Percentiles rank a stretch among this genome's conserved stretches.
Conservation (phyloP, 768 basidiomycete genomes). For the Leccinum subgranulosum region DNA sequence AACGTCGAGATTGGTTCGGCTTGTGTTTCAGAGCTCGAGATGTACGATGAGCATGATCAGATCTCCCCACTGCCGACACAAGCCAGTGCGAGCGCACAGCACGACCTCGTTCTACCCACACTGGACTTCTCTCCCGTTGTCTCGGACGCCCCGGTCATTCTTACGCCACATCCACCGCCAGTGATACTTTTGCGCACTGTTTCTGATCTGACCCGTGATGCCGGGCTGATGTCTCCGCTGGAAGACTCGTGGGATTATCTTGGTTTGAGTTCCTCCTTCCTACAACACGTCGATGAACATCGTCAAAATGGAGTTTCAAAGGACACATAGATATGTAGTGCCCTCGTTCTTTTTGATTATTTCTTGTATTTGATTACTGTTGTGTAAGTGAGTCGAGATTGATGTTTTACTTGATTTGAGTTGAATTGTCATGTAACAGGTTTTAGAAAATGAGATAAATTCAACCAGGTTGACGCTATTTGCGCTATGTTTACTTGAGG, state of each 20-base stretch:
- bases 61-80: slow-evolving; percentile 13
- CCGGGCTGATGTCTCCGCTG: not conserved
- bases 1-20: slow-evolving; percentile 7
- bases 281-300: slow-evolving; percentile 8
- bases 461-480: not conserved
- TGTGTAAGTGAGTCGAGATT: not conserved
- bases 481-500: not conserved
- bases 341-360: not conserved
- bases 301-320: not conserved
- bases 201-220: slow-evolving; percentile 22
- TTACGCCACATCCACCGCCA: slow-evolving; percentile 13
- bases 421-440: not conserved
- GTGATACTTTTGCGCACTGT: slow-evolving; percentile 20
- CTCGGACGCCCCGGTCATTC: slow-evolving; percentile 1
- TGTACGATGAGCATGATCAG: slow-evolving; percentile 3
- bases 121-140: slow-evolving; percentile 66
- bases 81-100: slow-evolving; percentile 48
- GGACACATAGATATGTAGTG: not conserved
- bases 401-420: not conserved
- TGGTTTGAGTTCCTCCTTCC: slow-evolving; percentile 18
- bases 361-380: not conserved
- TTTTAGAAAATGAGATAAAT: not conserved
- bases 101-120: slow-evolving; percentile 73
- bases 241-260: slow-evolving; percentile 20
- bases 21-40: slow-evolving; percentile 6